A percentile compares a stretch with the other conserved stretches of the same genome.
Conservation (phyloP, 2,329 filamentous ascomycete genomes). For the Epichloe glyceriae region DNA sequence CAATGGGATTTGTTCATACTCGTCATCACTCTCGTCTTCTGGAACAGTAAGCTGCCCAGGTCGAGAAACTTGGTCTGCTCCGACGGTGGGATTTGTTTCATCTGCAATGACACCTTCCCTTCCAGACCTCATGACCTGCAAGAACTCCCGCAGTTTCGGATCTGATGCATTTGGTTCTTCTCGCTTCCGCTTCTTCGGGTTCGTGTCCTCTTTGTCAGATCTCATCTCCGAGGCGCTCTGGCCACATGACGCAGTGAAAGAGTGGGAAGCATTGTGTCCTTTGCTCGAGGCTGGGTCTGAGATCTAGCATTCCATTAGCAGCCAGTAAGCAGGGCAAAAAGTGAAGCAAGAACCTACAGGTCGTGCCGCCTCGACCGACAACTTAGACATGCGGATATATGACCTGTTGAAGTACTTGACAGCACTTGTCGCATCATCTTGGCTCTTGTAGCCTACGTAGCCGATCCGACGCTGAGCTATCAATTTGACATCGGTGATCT, state of each 20-base stretch:
- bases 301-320: slow-evolving; percentile 29
- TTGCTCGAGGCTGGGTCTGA: slow-evolving; percentile 28
- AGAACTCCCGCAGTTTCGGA: slow-evolving; percentile 73
- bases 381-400: slow-evolving; percentile 92
- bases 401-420: slow-evolving; percentile 93
- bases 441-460: slow-evolving; percentile 83
- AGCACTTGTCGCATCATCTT: slow-evolving; percentile 67
- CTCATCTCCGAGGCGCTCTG: background rate
- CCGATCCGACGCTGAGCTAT: slow-evolving; percentile 83
- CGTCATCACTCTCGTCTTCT: slow-evolving; percentile 55
- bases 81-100: slow-evolving; percentile 14
- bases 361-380: slow-evolving; percentile 76
- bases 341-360: slow-evolving; percentile 41
- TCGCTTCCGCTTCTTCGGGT: slow-evolving; percentile 56
- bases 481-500: slow-evolving; percentile 85
- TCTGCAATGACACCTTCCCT: slow-evolving; percentile 22
- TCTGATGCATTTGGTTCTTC: slow-evolving; percentile 47
- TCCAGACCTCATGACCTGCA: slow-evolving; percentile 62
- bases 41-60: slow-evolving; percentile 24
- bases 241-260: slow-evolving; percentile 10
- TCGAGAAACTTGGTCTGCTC: slow-evolving; percentile 8
- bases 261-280: slow-evolving; percentile 15
- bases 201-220: slow-evolving; percentile 23
- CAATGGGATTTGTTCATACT: slow-evolving; percentile 55
- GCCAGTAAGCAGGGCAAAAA: slow-evolving; percentile 7